Evolutionary conservation across 441 rosid genomes (phyloP).

Genomic region (Geranium incanum): DNA sequence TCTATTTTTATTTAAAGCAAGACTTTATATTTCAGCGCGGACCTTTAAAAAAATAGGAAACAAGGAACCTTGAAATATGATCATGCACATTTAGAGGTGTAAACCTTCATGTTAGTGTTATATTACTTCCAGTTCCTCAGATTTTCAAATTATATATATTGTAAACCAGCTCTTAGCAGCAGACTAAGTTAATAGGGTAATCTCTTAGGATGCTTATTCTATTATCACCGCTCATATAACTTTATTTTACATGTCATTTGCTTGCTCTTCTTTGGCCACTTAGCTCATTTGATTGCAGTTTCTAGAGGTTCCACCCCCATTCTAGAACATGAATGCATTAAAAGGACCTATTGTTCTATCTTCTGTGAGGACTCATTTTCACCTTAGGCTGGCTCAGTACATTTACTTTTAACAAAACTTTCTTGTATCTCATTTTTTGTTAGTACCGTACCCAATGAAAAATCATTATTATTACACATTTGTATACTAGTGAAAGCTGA

Average conservation of each 20-base stretch:
- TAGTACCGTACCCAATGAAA: neutral
- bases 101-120: neutral
- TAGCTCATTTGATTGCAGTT: neutral
- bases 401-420: neutral
- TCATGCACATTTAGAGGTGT: neutral
- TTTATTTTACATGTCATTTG: neutral
- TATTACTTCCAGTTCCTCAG: neutral
- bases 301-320: neutral
- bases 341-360: neutral
- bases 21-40: neutral
- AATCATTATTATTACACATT: neutral
- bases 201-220: too few species aligned
- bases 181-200: neutral
- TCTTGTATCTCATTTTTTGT: neutral
- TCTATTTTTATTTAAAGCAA: too few species aligned
- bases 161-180: neutral
- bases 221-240: neutral
- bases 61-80: neutral
- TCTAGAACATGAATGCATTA: slow-evolving; percentile 1
- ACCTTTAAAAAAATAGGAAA: neutral
- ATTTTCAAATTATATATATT: neutral
- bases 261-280: neutral
- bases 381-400: slow-evolving; percentile 1
- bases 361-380: too few species aligned
- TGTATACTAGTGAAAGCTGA: neutral